Percentiles rank a stretch among this genome's conserved stretches.
Evolutionary conservation across 768 basidiomycete genomes (phyloP).

Genomic region (Auriscalpium vulgare): DNA sequence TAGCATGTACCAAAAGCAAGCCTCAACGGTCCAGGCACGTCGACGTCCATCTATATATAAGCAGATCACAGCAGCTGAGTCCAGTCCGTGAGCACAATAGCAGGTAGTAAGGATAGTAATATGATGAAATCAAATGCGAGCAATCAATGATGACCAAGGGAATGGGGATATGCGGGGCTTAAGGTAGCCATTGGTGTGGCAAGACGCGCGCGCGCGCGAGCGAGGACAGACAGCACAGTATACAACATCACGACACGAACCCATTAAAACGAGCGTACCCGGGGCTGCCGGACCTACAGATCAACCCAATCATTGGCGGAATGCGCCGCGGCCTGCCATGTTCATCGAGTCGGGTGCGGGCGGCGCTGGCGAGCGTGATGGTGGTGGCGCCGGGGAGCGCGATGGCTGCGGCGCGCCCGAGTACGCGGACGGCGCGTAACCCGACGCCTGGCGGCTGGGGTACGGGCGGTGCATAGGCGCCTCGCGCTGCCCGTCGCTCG

Average conservation of each 20-base stretch:
- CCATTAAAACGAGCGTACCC: background rate
- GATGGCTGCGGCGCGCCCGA: too few species aligned
- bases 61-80: too few species aligned
- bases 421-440: conserved; percentile 12
- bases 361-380: conserved; percentile 2
- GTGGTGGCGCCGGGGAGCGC: too few species aligned
- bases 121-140: background rate
- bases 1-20: too few species aligned
- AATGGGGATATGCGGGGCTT: background rate
- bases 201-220: background rate
- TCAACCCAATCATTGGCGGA: background rate
- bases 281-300: background rate
- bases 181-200: background rate
- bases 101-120: too few species aligned
- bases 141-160: background rate
- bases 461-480: conserved; percentile 59
- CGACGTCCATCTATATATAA: too few species aligned
- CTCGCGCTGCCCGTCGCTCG: conserved; percentile 38
- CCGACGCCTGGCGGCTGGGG: conserved; percentile 15
- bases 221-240: background rate
- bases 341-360: conserved; percentile 10
- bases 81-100: too few species aligned
- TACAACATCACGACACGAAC: background rate
- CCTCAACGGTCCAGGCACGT: too few species aligned
- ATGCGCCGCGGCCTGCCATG: conserved; percentile 3